Evolutionary conservation across 352 stramenopile species (phyloP), one percentile per base, ranked within the genome.

Genomic region (Blastocystis sp.): DNA sequence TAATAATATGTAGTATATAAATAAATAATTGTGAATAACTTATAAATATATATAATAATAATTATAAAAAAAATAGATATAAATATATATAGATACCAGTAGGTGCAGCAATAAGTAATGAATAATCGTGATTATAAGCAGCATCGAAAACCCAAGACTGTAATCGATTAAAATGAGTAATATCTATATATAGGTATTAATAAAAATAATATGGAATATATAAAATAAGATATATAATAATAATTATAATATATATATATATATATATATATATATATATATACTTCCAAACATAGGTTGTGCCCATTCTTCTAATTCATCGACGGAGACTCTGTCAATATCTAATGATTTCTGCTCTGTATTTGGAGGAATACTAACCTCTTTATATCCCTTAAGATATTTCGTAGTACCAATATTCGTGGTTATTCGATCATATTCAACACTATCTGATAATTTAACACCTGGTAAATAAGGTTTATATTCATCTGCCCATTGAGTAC

Each of bases 81-180:
- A 3, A 32, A 30, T 18, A 18, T 25, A 4, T 31, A 28, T 5
- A 10, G 7, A 34, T 19, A 49, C 57, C 67, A 0, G 79, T 86
- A 0, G 79, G 79, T 5, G 79, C 80, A 44, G 79, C 86, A 28
- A 97, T 86, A 21, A 98, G 73, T 62, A 95, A 67, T 69, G 98
- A 98, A 68, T 97, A 84, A 42, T 91, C 83, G 46, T 78, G 83
- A 46, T 86, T 75, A 71, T 93, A 98, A 0, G 88, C 90, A 0
- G 76, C 80, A 19, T 93, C 73, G 72, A 94, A 98, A 5, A 98
- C 83, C 58, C 84, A 84, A 5, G 77, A 92, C 76, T 99, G 92
- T 71, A 99, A 81, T 2, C 84, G 84, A 70, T 99, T 99, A 11
- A 99, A 69, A 25, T 68, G 66, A 37, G 67, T 75, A 33, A 81